Base-by-base conservation (phyloP, 768 basidiomycete species). In the Tephrocybe sp. region DNA sequence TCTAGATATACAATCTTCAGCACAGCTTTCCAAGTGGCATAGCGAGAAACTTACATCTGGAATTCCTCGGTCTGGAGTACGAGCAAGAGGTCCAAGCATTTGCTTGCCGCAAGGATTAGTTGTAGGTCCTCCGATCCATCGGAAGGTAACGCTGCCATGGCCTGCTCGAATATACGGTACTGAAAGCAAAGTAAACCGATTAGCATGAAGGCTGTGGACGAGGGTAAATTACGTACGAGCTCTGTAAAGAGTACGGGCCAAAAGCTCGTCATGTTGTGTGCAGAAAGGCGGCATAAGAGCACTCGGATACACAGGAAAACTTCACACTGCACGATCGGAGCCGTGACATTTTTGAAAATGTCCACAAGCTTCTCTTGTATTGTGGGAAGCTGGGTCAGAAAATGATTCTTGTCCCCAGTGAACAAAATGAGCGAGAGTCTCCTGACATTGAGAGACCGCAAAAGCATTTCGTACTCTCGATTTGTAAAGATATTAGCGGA, bases 281-380 rank as follows among this genome's bases (percentile, higher is more conserved):
- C 80, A 4, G 91, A 90, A 44, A 98, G 77, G 14, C 97, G 84
- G 64, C 93, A 98, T 39, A 98, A 77, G 17, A 98, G 70, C 2
- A 98, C 89, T 10, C 97, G 80, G 43, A 98, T 83, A 62, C 94
- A 98, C 12, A 98, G 78, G 67, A 93, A 99, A 8, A 95, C 93
- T 68, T 99, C 96, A 61, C 88, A 88, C 64, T 94, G 90, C 0
- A 99, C 93, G 42, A 88, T 76, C 1, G 94, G 85, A 3, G 91
- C 83, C 1, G 88, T 74, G 14, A 84, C 81, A 58, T 84, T 90
- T 28, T 90, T 84, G 41, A 98, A 71, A 2, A 94, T 85, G 56
- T 99, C 97, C 9, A 97, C 97, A 12, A 99, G 76, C 69, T 90
- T 97, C 71, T 98, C 97, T 66, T 98, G 94, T n/a, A 99, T 91